A percentile compares a stretch with the other conserved stretches of the same genome.
phyloP scores from a whole-genome alignment of 768 basidiomycete species.

The Auricularia sp. region DNA sequence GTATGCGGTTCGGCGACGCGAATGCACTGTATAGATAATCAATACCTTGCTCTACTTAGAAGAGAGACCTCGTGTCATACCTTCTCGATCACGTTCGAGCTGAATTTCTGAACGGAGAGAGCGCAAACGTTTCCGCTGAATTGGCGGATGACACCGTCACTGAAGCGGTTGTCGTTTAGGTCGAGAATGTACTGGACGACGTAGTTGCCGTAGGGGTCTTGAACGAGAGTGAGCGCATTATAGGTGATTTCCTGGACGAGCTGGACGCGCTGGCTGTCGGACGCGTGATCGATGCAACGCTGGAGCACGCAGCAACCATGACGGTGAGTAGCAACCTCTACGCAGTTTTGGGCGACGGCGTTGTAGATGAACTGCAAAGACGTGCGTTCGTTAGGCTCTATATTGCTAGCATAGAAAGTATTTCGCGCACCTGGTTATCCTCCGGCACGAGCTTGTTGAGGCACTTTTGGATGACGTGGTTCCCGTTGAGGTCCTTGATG shows the following conservation, averaged over 20 bases:
- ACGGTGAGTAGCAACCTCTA: constrained; percentile 95
- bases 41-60: neutral
- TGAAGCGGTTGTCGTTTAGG: constrained; percentile 96
- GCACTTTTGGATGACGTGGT: constrained; percentile 98
- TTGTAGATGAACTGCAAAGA: constrained; percentile 86
- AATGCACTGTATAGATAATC: constrained; percentile 39
- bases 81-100: constrained; percentile 98
- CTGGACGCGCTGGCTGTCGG: constrained; percentile 88
- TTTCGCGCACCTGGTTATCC: constrained; percentile 75
- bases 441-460: constrained; percentile 95
- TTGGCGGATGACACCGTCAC: constrained; percentile 93
- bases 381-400: neutral
- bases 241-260: constrained; percentile 98
- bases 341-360: constrained; percentile 95
- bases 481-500: constrained; percentile 97
- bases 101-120: constrained; percentile 97
- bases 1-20: constrained; percentile 95
- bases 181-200: constrained; percentile 98
- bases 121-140: constrained; percentile 97
- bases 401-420: neutral
- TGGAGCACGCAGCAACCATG: constrained; percentile 99
- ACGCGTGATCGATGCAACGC: constrained; percentile 96
- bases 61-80: constrained; percentile 24
- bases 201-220: constrained; percentile 94
- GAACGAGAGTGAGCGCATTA: constrained; percentile 93